Evolutionary conservation across 2,329 filamentous ascomycete genomes (phyloP), one percentile per base, ranked within the genome.

Genomic region (Chaetomium olivaceum): DNA sequence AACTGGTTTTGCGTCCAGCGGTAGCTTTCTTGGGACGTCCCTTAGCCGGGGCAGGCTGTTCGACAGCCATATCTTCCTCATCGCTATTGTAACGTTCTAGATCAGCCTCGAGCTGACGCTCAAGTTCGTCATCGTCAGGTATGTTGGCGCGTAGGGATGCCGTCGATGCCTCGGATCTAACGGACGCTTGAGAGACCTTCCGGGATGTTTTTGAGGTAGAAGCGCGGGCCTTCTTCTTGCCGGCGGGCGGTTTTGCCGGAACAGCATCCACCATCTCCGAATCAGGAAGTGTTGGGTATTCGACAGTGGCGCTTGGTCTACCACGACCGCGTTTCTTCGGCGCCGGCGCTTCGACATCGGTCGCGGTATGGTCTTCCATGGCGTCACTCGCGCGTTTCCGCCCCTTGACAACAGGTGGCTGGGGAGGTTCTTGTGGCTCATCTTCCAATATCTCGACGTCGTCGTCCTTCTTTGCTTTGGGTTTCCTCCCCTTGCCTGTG

Each of bases 321-420:
- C 76, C 77, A 54, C 81, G 81, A 0, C 82, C 82, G 54, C 86
- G 83, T 75, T 86, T 89, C 75, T 90, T 91, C 0, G 81, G 72
- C 1, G 85, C 83, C 8, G 83, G 83, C 0, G 78, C 80, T 62
- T 85, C 82, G 3, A 77, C 74, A 6, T 77, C 73, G 29, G 76
- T 79, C 52, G 81, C 67, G 0, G 73, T 75, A 0, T 81, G 79
- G 54, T 85, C 81, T 21, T 87, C 82, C 55, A 88, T 77, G 11
- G 84, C 84, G 36, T 87, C 85, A 68, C 88, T 91, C 4, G 79
- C 76, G 67, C 89, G 82, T 75, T 92, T 92, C 73, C 82, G 87
- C 33, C 86, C 87, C 58, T 82, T 80, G 1, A 78, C 71, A 1
- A 79, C 71, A 69, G 83, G 83, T 1, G 76, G 73, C 1, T 78